phyloP scores from a whole-genome alignment of 768 basidiomycete species.

The Trametes sanguinea region DNA sequence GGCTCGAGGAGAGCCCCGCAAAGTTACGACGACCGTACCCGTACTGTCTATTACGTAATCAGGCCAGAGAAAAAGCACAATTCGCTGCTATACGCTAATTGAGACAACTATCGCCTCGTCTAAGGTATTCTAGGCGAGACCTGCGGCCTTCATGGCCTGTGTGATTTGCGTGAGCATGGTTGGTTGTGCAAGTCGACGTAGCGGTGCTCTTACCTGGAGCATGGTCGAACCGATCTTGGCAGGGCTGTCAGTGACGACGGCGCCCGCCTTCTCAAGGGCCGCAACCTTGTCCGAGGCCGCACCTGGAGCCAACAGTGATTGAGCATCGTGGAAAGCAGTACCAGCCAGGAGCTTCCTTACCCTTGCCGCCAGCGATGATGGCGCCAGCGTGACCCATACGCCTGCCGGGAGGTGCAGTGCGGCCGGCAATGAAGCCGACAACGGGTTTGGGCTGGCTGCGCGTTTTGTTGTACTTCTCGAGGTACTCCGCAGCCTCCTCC shows the following conservation, averaged over 20 bases:
- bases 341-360: slow-evolving; percentile 39
- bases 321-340: background rate
- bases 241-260: slow-evolving; percentile 90
- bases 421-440: slow-evolving; percentile 96
- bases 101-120: background rate
- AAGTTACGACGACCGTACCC: slow-evolving; percentile 23
- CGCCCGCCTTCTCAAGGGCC: slow-evolving; percentile 89
- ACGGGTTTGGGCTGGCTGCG: slow-evolving; percentile 88
- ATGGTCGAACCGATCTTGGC: slow-evolving; percentile 92
- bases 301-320: slow-evolving; percentile 43
- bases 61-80: slow-evolving; percentile 9
- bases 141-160: slow-evolving; percentile 80
- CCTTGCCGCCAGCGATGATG: slow-evolving; percentile 98
- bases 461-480: slow-evolving; percentile 91
- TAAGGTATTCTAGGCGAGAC: slow-evolving; percentile 52
- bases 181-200: background rate
- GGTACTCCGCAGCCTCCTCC: slow-evolving; percentile 97
- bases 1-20: background rate
- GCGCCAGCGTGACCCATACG: slow-evolving; percentile 99
- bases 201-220: slow-evolving; percentile 63
- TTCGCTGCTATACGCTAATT: background rate
- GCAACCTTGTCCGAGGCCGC: slow-evolving; percentile 93
- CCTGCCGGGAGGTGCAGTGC: slow-evolving; percentile 95
- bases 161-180: slow-evolving; percentile 9
- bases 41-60: slow-evolving; percentile 41